A percentile compares a stretch with the other conserved stretches of the same genome.
These are phyloP conservation scores for Dictyostelium brefeldianum DNA, from an alignment of 78 protist genomes.

Conservation along the genomic window DNA sequence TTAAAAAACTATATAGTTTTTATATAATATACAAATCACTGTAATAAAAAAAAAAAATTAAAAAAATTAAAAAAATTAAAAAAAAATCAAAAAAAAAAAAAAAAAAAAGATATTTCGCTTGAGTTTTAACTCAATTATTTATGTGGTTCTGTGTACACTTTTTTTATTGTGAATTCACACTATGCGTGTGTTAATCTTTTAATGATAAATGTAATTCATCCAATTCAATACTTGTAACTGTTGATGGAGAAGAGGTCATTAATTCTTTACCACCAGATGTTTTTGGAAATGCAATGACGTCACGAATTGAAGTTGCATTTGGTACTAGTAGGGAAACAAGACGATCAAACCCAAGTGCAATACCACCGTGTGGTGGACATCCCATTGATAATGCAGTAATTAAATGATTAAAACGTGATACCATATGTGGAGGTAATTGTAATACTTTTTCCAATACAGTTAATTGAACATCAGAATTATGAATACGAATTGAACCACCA, in stretches of 20 bases:
- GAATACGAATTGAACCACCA: slow-evolving; percentile 95
- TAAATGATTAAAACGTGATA: slow-evolving; percentile 64
- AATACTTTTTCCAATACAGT: slow-evolving; percentile 54
- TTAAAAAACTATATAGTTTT: too few relatives aligned
- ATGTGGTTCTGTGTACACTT: not conserved
- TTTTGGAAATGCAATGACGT: slow-evolving; percentile 96
- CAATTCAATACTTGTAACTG: slow-evolving; percentile 24
- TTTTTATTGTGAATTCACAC: too few relatives aligned
- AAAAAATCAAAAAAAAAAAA: not conserved
- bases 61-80: too few relatives aligned
- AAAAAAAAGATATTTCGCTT: not conserved
- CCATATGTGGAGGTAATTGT: slow-evolving; percentile 24
- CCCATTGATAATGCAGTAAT: slow-evolving; percentile 81
- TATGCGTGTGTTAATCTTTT: too few relatives aligned
- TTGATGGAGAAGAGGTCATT: slow-evolving; percentile 64
- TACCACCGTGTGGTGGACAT: slow-evolving; percentile 91
- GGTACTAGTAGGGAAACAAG: slow-evolving; percentile 54
- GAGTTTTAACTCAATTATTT: not conserved
- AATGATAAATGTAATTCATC: slow-evolving; percentile 31
- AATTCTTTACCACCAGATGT: slow-evolving; percentile 80
- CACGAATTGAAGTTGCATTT: slow-evolving; percentile 86
- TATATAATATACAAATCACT: too few relatives aligned
- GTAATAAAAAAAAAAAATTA: too few relatives aligned
- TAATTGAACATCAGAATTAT: slow-evolving; percentile 81
- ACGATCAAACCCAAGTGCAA: slow-evolving; percentile 93